Percentiles rank a stretch among this genome's conserved stretches.
These are phyloP conservation scores for Cubamyces sp. DNA, from an alignment of 768 basidiomycete species.

Conservation along the genomic window DNA sequence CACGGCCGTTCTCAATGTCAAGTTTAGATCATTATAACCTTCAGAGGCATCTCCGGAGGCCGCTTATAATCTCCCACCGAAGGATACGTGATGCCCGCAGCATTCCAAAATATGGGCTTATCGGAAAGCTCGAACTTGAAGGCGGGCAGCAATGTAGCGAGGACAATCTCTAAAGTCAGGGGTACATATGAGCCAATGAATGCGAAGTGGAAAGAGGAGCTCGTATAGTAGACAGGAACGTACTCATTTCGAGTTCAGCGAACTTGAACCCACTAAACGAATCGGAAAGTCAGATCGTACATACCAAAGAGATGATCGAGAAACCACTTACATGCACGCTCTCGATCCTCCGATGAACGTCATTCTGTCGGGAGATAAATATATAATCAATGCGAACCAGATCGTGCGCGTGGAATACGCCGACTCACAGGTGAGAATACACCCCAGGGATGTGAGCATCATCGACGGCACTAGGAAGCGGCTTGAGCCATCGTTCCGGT, in stretches of 20 bases:
- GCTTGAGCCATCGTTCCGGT: slow-evolving; percentile 47
- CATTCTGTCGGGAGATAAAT: slow-evolving; percentile 26
- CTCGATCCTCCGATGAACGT: slow-evolving; percentile 35
- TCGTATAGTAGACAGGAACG: not conserved
- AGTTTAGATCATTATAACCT: slow-evolving; percentile 9
- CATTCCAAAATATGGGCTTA: slow-evolving; percentile 34
- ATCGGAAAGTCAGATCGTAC: not conserved
- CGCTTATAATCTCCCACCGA: slow-evolving; percentile 10
- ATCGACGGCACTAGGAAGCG: slow-evolving; percentile 13
- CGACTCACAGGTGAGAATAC: slow-evolving; percentile 25
- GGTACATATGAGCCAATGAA: too few relatives aligned
- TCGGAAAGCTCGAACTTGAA: slow-evolving; percentile 34
- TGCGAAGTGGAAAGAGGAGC: not conserved
- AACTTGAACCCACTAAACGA: slow-evolving; percentile 28
- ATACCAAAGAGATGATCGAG: too few relatives aligned
- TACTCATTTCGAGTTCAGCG: slow-evolving; percentile 29
- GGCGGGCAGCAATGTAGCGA: slow-evolving; percentile 31
- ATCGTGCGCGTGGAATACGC: too few relatives aligned
- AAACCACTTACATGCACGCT: slow-evolving; percentile 33
- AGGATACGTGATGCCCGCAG: slow-evolving; percentile 32
- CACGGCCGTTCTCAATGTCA: not conserved
- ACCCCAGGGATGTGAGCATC: slow-evolving; percentile 27
- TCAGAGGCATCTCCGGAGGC: slow-evolving; percentile 29
- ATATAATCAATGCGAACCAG: not conserved
- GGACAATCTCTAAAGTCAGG: slow-evolving; percentile 32